A percentile compares a stretch with the other conserved stretches of the same genome.
phyloP scores from a whole-genome alignment of 495 filamentous ascomycete genomes.

The Daldinia concentrica region DNA sequence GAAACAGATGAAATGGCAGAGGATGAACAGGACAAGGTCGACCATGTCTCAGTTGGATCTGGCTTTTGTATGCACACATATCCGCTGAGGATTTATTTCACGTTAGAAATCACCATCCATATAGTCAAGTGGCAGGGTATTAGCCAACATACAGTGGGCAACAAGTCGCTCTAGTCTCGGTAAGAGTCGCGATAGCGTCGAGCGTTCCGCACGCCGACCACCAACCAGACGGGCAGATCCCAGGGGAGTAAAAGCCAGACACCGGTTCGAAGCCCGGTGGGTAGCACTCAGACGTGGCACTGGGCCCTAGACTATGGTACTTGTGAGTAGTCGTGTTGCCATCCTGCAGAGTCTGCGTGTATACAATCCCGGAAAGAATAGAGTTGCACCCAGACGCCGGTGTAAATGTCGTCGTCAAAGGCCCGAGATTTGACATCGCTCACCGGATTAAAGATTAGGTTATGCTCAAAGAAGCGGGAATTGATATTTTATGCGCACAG shows the following conservation, averaged over 20 bases:
- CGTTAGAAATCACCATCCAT: not conserved
- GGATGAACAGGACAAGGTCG: slow-evolving; percentile 17
- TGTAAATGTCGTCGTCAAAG: slow-evolving; percentile 21
- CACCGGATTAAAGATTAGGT: not conserved
- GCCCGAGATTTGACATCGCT: slow-evolving; percentile 13
- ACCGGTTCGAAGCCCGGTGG: slow-evolving; percentile 1
- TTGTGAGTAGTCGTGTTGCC: slow-evolving; percentile 11
- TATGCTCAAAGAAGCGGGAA: not conserved
- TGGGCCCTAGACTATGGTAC: slow-evolving; percentile 15
- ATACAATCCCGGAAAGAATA: slow-evolving; percentile 6
- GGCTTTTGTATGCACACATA: slow-evolving; percentile 6
- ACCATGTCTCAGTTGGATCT: slow-evolving; percentile 11
- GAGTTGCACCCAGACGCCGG: slow-evolving; percentile 9
- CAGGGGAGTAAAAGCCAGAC: slow-evolving; percentile 12
- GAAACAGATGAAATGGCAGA: not conserved
- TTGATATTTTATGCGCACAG: not conserved
- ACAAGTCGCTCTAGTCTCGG: slow-evolving; percentile 10
- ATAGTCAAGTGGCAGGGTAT: not conserved
- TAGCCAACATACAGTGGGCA: slow-evolving; percentile 3
- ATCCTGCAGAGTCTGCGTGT: slow-evolving; percentile 14
- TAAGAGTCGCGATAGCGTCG: not conserved
- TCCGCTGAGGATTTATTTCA: not conserved
- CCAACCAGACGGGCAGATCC: slow-evolving; percentile 20
- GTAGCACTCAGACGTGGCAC: slow-evolving; percentile 14
- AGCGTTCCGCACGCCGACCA: slow-evolving; percentile 1